Evolutionary conservation across 805 yeast genomes (phyloP), one percentile per base, ranked within the genome.

Genomic region (Wickerhamiella allomyrinae): DNA sequence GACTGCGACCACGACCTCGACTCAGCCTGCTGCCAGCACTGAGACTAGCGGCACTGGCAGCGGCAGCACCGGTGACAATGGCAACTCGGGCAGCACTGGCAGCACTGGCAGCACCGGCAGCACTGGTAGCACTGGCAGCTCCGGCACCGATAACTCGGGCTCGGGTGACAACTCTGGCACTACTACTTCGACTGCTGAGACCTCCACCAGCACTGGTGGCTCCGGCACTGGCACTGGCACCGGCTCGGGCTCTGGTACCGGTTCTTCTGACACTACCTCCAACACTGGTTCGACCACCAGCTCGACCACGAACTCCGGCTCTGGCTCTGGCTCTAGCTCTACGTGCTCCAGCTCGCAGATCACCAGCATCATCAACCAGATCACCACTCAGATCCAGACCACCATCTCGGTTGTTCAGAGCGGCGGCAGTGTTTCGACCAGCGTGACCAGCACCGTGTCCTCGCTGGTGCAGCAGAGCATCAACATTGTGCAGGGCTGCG

Each of bases 1-100:
- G 6, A 17, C 37, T 25, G 10, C 42, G 49, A 29, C 36, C 34
- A 42, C 17, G 35, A 21, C 19, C 20, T 21, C 33, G 4, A n/a
- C 20, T 19, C 20, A 9, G 14, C 29, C 25, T 33, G 34, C 14
- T 29, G 37, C 21, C 22, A 11, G 21, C 10, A 31, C 21, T 19
- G 34, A 14, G 5, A 17, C 17, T 29, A 7, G 19, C 10, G 34
- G 20, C 8, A n/a, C n/a, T n/a, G n/a, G n/a, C n/a, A n/a, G n/a
- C n/a, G n/a, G n/a, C n/a, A n/a, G n/a, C n/a, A n/a, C n/a, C 33
- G 35, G 17, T 17, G 15, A 8, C 35, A 19, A 20, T 33, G 35
- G 13, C 33, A n/a, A 29, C 33, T 29, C 33, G 13, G 7, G 15
- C 15, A 23, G n/a, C n/a, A n/a, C 8, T 29, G 29, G 19, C 17